Percentiles rank a stretch among this genome's conserved stretches.
These are phyloP conservation scores for Aristolochia fimbriata DNA, from an alignment of 164 flowering plant species.

Conservation along the genomic window DNA sequence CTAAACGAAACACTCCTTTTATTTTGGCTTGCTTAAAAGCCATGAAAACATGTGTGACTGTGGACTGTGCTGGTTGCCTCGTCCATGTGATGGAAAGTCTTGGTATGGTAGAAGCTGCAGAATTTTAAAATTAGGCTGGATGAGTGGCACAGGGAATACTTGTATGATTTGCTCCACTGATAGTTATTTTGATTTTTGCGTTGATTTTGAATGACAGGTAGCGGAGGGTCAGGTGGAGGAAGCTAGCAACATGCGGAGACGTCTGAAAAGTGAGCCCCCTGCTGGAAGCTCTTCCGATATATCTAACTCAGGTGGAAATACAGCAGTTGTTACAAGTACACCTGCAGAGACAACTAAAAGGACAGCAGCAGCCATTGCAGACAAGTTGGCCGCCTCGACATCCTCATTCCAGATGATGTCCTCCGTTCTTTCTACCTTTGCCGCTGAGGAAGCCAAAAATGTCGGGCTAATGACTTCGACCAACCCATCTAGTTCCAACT, in stretches of 20 bases:
- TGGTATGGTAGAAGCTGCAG: too few species aligned
- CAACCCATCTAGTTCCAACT: slow-evolving; percentile 24
- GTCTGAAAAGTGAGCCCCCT: slow-evolving; percentile 50
- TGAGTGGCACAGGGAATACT: too few species aligned
- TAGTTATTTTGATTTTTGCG: not conserved
- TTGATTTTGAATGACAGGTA: slow-evolving; percentile 29
- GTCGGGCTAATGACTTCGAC: slow-evolving; percentile 37
- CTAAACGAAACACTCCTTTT: too few species aligned
- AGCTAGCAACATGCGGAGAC: slow-evolving; percentile 47
- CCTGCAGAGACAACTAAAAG: slow-evolving; percentile 28
- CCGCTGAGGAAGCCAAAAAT: slow-evolving; percentile 78
- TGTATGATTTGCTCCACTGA: too few species aligned
- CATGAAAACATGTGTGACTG: too few species aligned
- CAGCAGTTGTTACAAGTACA: slow-evolving; percentile 6
- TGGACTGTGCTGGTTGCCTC: too few species aligned
- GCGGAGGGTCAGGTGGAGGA: slow-evolving; percentile 76
- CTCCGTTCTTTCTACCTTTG: slow-evolving; percentile 85
- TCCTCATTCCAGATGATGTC: slow-evolving; percentile 83
- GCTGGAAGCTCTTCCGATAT: too few species aligned
- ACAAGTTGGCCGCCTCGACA: slow-evolving; percentile 81
- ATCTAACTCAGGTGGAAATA: too few species aligned
- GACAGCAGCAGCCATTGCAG: slow-evolving; percentile 81
- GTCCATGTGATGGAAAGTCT: too few species aligned
- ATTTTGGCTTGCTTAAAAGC: too few species aligned
- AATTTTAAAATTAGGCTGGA: too few species aligned